Evolutionary conservation across 192 early-diverging fungal species (phyloP).

Genomic region (Backusella tuberculispora): DNA sequence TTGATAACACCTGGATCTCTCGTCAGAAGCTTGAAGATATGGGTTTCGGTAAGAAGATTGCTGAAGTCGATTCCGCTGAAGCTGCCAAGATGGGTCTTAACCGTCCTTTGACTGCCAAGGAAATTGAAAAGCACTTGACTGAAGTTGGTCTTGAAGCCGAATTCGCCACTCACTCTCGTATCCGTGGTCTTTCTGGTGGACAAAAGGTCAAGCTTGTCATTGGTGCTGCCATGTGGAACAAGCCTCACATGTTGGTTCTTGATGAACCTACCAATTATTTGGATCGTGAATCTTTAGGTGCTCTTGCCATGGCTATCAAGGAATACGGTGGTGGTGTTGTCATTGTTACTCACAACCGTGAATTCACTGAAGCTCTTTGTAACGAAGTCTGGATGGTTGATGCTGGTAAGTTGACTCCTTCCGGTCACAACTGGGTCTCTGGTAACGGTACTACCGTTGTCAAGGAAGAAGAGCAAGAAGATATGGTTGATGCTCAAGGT

Average conservation of each 20-base stretch:
- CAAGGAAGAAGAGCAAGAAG: slow-evolving; percentile 53
- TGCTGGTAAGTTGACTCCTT: slow-evolving; percentile 56
- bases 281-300: slow-evolving; percentile 66
- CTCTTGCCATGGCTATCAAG: slow-evolving; percentile 74
- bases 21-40: slow-evolving; percentile 72
- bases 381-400: slow-evolving; percentile 78
- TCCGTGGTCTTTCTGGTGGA: slow-evolving; percentile 73
- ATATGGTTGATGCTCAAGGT: slow-evolving; percentile 70
- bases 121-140: slow-evolving; percentile 73
- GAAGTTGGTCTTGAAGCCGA: slow-evolving; percentile 80
- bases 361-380: slow-evolving; percentile 76
- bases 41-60: slow-evolving; percentile 78
- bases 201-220: slow-evolving; percentile 90
- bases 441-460: slow-evolving; percentile 52
- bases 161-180: slow-evolving; percentile 71
- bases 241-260: slow-evolving; percentile 90
- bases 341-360: slow-evolving; percentile 83
- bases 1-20: slow-evolving; percentile 75
- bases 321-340: slow-evolving; percentile 81
- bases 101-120: slow-evolving; percentile 71
- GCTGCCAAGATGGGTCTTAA: slow-evolving; percentile 76
- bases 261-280: slow-evolving; percentile 86
- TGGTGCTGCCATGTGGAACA: slow-evolving; percentile 83
- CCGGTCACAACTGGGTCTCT: slow-evolving; percentile 57
- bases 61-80: slow-evolving; percentile 75